These are phyloP conservation scores for Entomortierella parvispora DNA, from an alignment of 192 early-diverging fungal species.

Conservation along the genomic window DNA sequence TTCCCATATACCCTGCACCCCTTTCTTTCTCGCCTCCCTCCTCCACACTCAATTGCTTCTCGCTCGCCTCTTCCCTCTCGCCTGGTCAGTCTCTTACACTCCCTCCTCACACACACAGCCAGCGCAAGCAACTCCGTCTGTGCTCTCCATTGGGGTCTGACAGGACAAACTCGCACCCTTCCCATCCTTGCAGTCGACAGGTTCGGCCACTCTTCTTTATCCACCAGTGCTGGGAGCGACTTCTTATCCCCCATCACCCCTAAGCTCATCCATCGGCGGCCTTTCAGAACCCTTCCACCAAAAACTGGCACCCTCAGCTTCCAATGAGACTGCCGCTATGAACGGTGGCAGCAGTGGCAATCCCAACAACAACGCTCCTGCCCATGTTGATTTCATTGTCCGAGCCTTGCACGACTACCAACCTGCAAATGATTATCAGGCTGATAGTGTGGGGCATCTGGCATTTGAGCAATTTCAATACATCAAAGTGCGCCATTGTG, in stretches of 20 bases:
- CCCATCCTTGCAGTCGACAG: too few relatives aligned
- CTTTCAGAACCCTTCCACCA: neutral
- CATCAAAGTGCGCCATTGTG: conserved; percentile 31
- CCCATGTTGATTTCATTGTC: conserved; percentile 33
- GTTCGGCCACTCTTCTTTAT: too few relatives aligned
- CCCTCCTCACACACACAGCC: neutral
- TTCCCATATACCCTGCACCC: neutral
- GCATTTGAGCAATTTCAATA: conserved; percentile 36
- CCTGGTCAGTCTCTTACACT: neutral
- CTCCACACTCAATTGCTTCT: neutral
- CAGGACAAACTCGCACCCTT: too few relatives aligned
- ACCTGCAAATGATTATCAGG: neutral
- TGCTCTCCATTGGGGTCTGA: too few relatives aligned
- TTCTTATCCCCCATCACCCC: too few relatives aligned
- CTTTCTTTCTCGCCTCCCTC: neutral
- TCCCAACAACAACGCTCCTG: conserved; percentile 11
- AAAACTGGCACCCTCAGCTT: neutral
- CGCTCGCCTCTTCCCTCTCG: too few relatives aligned
- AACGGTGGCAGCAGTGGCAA: conserved; percentile 1
- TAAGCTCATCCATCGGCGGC: too few relatives aligned
- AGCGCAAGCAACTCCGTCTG: too few relatives aligned
- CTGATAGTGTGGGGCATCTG: conserved; percentile 26
- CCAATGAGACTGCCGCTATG: conserved; percentile 1
- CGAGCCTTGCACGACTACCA: conserved; percentile 32
- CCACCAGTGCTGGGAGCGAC: too few relatives aligned